phyloP scores from a whole-genome alignment of 192 early-diverging fungal species.

The Coemansia reversa region DNA sequence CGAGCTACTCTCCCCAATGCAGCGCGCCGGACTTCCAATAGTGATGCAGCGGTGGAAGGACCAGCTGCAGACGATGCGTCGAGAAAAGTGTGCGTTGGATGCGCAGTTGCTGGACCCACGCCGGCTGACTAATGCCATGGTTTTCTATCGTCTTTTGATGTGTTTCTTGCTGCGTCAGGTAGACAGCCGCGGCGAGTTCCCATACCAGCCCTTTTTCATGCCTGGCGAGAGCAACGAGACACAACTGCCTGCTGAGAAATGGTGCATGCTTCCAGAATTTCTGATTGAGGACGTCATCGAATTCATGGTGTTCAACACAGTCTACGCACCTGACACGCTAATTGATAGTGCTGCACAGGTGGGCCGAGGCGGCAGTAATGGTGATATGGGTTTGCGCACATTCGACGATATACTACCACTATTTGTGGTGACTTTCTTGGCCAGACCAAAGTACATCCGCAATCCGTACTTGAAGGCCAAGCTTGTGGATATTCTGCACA shows the following conservation, averaged over 20 bases:
- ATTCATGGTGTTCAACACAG: constrained; percentile 34
- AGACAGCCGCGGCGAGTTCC: constrained; percentile 51
- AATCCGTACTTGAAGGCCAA: constrained; percentile 96
- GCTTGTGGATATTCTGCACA: constrained; percentile 77
- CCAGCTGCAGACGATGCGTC: constrained; percentile 68
- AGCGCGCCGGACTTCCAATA: constrained; percentile 38
- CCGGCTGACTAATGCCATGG: constrained; percentile 62
- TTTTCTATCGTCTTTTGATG: constrained; percentile 91
- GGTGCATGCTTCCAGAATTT: constrained; percentile 85
- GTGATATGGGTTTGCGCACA: constrained; percentile 22
- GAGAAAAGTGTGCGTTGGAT: constrained; percentile 70
- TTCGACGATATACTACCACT: constrained; percentile 54
- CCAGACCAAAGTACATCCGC: constrained; percentile 75
- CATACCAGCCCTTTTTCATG: constrained; percentile 41
- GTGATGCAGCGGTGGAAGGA: constrained; percentile 62
- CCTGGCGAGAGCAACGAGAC: constrained; percentile 15
- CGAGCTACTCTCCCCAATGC: constrained; percentile 17
- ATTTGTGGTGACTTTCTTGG: constrained; percentile 79
- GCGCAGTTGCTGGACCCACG: constrained; percentile 73
- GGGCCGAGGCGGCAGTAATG: constrained; percentile 19
- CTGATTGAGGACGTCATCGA: constrained; percentile 85
- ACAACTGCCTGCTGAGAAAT: constrained; percentile 22
- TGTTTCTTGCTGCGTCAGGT: constrained; percentile 79
- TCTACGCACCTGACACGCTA: constrained; percentile 38
- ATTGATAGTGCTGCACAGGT: constrained; percentile 36